These are phyloP conservation scores for Trypanosoma vivax DNA, from an alignment of 208 protist genomes.

Conservation along the genomic window DNA sequence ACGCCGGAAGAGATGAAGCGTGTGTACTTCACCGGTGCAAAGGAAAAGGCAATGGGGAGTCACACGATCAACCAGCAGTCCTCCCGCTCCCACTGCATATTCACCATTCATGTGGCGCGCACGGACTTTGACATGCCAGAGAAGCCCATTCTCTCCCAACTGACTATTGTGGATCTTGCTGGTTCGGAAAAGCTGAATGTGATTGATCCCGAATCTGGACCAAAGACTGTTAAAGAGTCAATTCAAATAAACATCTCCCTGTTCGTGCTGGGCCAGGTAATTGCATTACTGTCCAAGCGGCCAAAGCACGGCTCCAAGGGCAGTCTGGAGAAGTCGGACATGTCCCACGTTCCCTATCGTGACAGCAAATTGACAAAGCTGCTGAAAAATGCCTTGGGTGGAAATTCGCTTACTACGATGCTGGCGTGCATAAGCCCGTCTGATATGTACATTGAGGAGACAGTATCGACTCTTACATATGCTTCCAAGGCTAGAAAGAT, in stretches of 20 bases:
- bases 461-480: constrained; percentile 86
- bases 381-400: constrained; percentile 78
- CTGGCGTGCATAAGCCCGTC: constrained; percentile 83
- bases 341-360: constrained; percentile 83
- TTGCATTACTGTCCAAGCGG: constrained; percentile 55
- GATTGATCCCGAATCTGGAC: constrained; percentile 38
- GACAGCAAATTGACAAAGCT: constrained; percentile 88
- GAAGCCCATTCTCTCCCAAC: constrained; percentile 39
- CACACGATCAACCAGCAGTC: constrained; percentile 87
- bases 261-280: constrained; percentile 88
- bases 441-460: constrained; percentile 84
- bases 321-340: neutral
- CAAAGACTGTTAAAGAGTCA: constrained; percentile 69
- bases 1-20: constrained; percentile 61
- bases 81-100: constrained; percentile 89
- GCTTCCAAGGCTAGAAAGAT: constrained; percentile 84
- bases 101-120: constrained; percentile 80
- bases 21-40: constrained; percentile 63
- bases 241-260: constrained; percentile 92
- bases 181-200: constrained; percentile 84
- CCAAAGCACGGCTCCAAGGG: constrained; percentile 6
- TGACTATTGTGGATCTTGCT: constrained; percentile 88
- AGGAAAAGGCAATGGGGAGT: constrained; percentile 70
- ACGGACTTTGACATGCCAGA: constrained; percentile 26
- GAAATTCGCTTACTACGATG: constrained; percentile 80